Conservation (phyloP, 2,329 filamentous ascomycete species). For the Basipetospora sp. region DNA sequence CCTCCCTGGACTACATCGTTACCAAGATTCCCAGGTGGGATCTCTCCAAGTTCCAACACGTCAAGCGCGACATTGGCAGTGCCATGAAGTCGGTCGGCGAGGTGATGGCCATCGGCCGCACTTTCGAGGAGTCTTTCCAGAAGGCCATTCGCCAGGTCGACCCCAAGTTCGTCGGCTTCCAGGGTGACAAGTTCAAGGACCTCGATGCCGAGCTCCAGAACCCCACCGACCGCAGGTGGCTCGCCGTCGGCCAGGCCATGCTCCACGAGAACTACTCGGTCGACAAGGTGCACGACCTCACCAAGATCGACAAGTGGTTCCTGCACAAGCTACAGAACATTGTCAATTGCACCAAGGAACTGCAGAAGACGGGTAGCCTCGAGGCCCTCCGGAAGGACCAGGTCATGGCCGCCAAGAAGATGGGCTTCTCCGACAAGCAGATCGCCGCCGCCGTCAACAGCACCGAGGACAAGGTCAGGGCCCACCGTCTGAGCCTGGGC, state of each 20-base stretch:
- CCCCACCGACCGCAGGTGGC: constrained; percentile 90
- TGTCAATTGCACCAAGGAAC: constrained; percentile 73
- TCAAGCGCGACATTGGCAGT: constrained; percentile 91
- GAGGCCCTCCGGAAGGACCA: constrained; percentile 78
- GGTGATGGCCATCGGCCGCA: constrained; percentile 97
- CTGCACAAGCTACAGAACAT: constrained; percentile 96
- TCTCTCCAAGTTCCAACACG: constrained; percentile 95
- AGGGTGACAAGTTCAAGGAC: constrained; percentile 87
- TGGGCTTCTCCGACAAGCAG: constrained; percentile 93
- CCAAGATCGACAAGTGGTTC: constrained; percentile 99
- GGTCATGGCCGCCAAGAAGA: constrained; percentile 83
- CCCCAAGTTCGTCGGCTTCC: constrained; percentile 79
- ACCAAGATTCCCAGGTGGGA: constrained; percentile 99
- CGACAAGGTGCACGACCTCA: constrained; percentile 79
- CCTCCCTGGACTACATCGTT: constrained; percentile 91
- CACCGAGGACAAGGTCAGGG: constrained; percentile 80
- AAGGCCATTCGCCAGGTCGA: constrained; percentile 97
- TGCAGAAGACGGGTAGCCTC: constrained; percentile 70
- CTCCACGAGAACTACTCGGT: constrained; percentile 91
- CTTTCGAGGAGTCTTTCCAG: constrained; percentile 97
- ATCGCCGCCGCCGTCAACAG: constrained; percentile 75
- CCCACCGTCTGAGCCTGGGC: constrained; percentile 67
- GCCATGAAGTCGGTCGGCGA: constrained; percentile 99
- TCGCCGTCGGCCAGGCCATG: constrained; percentile 95
- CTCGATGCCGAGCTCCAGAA: constrained; percentile 80